phyloP scores from a whole-genome alignment of 129 eudicot species.

The Artemisia annua region DNA sequence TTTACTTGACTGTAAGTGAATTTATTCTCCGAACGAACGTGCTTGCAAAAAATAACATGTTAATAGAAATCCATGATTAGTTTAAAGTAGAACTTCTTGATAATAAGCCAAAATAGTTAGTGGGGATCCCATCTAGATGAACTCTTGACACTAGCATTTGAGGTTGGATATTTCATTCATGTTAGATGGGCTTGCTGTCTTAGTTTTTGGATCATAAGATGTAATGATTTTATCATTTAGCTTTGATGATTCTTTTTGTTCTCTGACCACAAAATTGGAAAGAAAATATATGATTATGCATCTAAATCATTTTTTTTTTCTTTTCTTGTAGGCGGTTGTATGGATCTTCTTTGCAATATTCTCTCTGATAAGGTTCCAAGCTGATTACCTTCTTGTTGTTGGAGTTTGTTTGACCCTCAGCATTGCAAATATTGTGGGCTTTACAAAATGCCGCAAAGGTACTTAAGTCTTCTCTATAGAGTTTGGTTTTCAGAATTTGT shows the following conservation, averaged over 20 bases:
- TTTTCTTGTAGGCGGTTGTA: constrained; percentile 66
- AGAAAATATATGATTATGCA: background rate
- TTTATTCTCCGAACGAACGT: background rate
- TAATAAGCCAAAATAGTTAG: constrained; percentile 2
- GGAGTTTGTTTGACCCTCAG: constrained; percentile 98
- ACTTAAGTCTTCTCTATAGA: background rate
- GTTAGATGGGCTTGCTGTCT: constrained; percentile 3
- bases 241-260: background rate
- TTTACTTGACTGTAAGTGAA: constrained; percentile 84
- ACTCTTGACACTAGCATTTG: constrained; percentile 2
- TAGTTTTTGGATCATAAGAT: constrained; percentile 7
- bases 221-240: background rate
- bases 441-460: constrained; percentile 98
- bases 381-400: constrained; percentile 94
- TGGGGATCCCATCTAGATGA: constrained; percentile 18
- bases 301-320: background rate
- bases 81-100: background rate
- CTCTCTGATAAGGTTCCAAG: constrained; percentile 96
- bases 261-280: constrained; percentile 4
- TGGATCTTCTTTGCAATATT: constrained; percentile 87
- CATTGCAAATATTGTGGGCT: constrained; percentile 91
- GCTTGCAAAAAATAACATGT: background rate
- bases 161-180: constrained; percentile 13
- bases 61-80: background rate
- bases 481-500: background rate